phyloP scores from a whole-genome alignment of 2,329 filamentous ascomycete species.

The Dryadomyces sulphureus region DNA sequence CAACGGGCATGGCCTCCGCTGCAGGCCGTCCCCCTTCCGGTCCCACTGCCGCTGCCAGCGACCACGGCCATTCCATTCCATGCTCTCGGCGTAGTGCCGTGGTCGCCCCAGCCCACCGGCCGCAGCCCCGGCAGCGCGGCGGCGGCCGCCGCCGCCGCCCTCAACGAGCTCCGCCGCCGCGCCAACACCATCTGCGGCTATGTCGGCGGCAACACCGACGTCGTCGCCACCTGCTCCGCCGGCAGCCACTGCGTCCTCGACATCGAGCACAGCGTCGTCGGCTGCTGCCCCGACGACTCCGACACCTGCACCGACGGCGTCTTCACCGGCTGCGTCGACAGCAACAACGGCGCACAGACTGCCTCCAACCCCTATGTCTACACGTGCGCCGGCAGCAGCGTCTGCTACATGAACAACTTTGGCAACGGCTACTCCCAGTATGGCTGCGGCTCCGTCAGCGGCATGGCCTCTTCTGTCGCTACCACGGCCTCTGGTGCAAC shows the following conservation, averaged over 20 bases:
- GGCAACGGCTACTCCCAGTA: constrained; percentile 41
- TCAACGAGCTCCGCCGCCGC: constrained; percentile 21
- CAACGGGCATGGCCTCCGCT: constrained; percentile 1
- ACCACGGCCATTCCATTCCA: constrained; percentile 16
- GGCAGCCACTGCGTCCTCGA: constrained; percentile 46
- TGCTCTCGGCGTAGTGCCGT: constrained; percentile 19
- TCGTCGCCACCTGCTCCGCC: constrained; percentile 41
- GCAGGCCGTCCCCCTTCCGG: constrained; percentile 14
- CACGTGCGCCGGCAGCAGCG: constrained; percentile 33
- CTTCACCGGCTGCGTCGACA: constrained; percentile 42
- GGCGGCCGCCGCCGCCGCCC: constrained; percentile 13
- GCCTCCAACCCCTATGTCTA: constrained; percentile 41
- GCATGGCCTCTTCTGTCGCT: constrained; percentile 32
- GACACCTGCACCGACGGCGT: constrained; percentile 37
- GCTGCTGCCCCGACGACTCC: constrained; percentile 32
- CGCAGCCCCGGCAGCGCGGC: constrained; percentile 24
- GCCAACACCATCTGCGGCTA: constrained; percentile 45
- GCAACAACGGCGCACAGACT: constrained; percentile 30
- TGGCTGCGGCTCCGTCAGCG: constrained; percentile 37
- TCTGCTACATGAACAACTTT: constrained; percentile 41
- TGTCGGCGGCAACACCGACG: constrained; percentile 32
- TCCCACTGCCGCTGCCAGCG: constrained; percentile 13
- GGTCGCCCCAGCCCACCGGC: too few relatives aligned
- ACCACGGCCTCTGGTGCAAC: constrained; percentile 28
- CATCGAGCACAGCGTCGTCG: constrained; percentile 14